Evolutionary conservation across 768 basidiomycete species (phyloP).

Genomic region (Pleurotus tuber-regium): DNA sequence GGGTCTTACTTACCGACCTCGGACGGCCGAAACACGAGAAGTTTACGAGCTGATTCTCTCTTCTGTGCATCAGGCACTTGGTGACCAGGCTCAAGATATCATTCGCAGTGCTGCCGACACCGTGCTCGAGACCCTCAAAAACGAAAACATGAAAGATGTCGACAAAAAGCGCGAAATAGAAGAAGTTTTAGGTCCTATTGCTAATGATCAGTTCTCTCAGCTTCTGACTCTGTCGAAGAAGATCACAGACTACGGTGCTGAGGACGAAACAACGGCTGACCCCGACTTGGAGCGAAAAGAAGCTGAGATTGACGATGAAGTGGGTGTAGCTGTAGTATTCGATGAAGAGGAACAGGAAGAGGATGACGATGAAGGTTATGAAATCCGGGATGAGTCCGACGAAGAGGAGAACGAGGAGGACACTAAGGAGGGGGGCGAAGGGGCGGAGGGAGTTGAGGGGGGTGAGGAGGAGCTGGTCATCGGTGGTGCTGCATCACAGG

Average conservation of each 20-base stretch:
- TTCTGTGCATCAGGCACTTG: conserved; percentile 76
- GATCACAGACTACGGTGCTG: conserved; percentile 92
- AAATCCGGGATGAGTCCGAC: conserved; percentile 80
- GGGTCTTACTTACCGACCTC: conserved; percentile 88
- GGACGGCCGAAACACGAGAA: conserved; percentile 92
- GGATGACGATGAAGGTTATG: conserved; percentile 87
- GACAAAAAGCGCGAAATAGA: conserved; percentile 97
- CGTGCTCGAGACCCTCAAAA: conserved; percentile 85
- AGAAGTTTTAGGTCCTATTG: conserved; percentile 61
- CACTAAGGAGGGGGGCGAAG: conserved; percentile 40
- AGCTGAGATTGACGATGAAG: conserved; percentile 91
- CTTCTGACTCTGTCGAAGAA: conserved; percentile 87
- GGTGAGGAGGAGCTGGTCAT: conserved; percentile 75
- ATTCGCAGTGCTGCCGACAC: conserved; percentile 95
- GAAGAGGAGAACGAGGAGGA: conserved; percentile 68
- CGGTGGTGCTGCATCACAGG: conserved; percentile 59
- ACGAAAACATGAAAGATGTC: conserved; percentile 87
- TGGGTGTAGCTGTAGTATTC: conserved; percentile 97
- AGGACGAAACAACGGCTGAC: conserved; percentile 77
- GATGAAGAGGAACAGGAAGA: conserved; percentile 97
- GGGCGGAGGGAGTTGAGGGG: conserved; percentile 42
- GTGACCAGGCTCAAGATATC: conserved; percentile 95
- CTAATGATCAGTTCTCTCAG: conserved; percentile 77
- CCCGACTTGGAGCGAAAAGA: conserved; percentile 80
- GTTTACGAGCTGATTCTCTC: conserved; percentile 91